Conservation (phyloP, 306 rosid genomes). For the Sicyos baderoa region DNA sequence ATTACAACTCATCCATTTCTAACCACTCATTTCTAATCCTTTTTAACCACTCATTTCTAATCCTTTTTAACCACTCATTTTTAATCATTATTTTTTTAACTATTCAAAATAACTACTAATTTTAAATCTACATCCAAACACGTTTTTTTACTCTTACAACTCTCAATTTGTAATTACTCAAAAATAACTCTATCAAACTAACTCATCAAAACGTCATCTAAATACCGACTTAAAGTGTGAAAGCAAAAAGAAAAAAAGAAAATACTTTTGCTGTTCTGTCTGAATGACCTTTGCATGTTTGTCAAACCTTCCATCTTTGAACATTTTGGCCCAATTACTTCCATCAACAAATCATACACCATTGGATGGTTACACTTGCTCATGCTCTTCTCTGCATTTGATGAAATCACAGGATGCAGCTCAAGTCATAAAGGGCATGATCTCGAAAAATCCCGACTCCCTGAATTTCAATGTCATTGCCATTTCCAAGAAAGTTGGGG, state of each 20-base stretch:
- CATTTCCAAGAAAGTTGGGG: conserved; percentile 44
- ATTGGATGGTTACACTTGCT: background rate
- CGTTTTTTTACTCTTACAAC: too few relatives aligned
- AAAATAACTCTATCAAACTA: too few relatives aligned
- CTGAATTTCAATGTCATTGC: conserved; percentile 71
- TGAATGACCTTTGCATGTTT: background rate
- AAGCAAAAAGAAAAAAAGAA: background rate
- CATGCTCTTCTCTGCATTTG: conserved; percentile 2
- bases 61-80: too few relatives aligned
- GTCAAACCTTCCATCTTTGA: background rate
- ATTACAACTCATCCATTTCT: too few relatives aligned
- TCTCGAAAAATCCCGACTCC: conserved; percentile 63
- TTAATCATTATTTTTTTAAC: too few relatives aligned
- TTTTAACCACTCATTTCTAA: too few relatives aligned
- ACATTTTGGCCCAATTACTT: background rate
- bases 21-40: too few relatives aligned
- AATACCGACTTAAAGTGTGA: too few relatives aligned
- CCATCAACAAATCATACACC: background rate
- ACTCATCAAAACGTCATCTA: too few relatives aligned
- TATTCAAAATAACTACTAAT: too few relatives aligned
- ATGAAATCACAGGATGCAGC: conserved; percentile 58
- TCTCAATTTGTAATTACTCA: too few relatives aligned
- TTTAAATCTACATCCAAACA: too few relatives aligned
- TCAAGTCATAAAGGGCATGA: conserved; percentile 51
- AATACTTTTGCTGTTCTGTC: background rate